These are phyloP conservation scores for Botrytis sinoallii DNA, from an alignment of 2,329 filamentous ascomycete genomes.

Conservation along the genomic window DNA sequence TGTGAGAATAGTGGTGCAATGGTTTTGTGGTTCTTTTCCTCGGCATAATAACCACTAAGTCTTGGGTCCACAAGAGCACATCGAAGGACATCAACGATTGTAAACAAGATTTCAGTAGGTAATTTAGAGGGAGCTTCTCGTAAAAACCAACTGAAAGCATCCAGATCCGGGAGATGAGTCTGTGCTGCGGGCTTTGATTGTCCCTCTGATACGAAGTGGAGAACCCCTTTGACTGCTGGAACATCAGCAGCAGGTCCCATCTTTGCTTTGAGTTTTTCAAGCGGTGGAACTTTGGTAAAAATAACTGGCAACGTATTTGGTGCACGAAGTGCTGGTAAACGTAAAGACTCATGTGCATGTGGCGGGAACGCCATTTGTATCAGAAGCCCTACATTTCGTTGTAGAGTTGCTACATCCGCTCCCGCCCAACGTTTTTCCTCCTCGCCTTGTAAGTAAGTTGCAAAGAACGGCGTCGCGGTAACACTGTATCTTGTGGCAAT, in stretches of 20 bases:
- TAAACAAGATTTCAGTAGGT: constrained; percentile 66
- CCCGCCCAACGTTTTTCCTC: constrained; percentile 80
- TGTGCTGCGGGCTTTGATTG: constrained; percentile 57
- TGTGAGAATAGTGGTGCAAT: constrained; percentile 58
- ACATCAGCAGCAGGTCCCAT: constrained; percentile 63
- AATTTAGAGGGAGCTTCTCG: constrained; percentile 53
- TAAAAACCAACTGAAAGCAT: constrained; percentile 61
- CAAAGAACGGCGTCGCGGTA: constrained; percentile 80
- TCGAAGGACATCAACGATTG: constrained; percentile 80
- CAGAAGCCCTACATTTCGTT: constrained; percentile 69
- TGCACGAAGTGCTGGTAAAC: constrained; percentile 66
- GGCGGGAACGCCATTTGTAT: constrained; percentile 70
- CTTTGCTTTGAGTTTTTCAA: constrained; percentile 78
- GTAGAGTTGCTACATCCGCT: constrained; percentile 65
- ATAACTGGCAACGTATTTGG: constrained; percentile 59
- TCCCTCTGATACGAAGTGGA: constrained; percentile 67
- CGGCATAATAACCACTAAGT: constrained; percentile 77
- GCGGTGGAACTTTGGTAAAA: constrained; percentile 75
- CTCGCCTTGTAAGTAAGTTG: constrained; percentile 74
- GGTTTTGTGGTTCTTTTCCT: constrained; percentile 65
- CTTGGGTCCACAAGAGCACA: constrained; percentile 73
- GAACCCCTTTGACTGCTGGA: constrained; percentile 60
- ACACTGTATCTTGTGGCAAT: constrained; percentile 65
- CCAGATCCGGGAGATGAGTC: constrained; percentile 68
- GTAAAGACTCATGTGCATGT: constrained; percentile 72